These are phyloP conservation scores for Hypholoma fasciculare DNA, from an alignment of 768 basidiomycete genomes.

Conservation along the genomic window DNA sequence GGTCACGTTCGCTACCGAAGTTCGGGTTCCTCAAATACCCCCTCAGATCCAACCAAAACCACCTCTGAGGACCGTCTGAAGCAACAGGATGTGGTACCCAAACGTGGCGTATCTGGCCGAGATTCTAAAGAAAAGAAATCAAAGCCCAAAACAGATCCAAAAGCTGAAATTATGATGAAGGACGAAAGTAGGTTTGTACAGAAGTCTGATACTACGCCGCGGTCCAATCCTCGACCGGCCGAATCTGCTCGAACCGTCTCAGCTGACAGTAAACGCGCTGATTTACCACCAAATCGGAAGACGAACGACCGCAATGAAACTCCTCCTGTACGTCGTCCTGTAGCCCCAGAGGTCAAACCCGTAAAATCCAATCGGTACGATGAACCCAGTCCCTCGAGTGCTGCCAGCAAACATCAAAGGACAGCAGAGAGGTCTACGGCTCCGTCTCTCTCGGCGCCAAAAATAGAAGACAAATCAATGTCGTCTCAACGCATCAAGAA, in stretches of 20 bases:
- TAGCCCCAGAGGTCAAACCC: neutral
- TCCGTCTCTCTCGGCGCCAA: neutral
- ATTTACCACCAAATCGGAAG: neutral
- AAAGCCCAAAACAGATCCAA: constrained; percentile 41
- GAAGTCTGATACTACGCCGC: neutral
- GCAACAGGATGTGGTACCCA: constrained; percentile 29
- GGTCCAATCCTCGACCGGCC: neutral
- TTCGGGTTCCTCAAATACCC: constrained; percentile 10
- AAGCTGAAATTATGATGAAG: constrained; percentile 44
- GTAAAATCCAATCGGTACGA: neutral
- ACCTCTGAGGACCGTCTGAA: constrained; percentile 7
- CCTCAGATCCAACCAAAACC: constrained; percentile 12
- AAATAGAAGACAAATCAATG: constrained; percentile 2
- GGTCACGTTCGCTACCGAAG: constrained; percentile 41
- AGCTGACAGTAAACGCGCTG: neutral
- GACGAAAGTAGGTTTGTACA: constrained; percentile 43
- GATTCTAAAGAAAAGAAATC: constrained; percentile 48
- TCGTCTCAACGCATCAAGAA: constrained; percentile 5
- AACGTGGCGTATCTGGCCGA: constrained; percentile 46
- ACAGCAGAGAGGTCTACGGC: neutral
- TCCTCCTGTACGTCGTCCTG: neutral
- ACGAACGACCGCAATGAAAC: neutral
- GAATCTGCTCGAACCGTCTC: neutral
- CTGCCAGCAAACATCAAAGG: neutral
- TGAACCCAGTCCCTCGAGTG: neutral